Conservation (phyloP, 768 basidiomycete genomes). For the Russula brevipes region DNA sequence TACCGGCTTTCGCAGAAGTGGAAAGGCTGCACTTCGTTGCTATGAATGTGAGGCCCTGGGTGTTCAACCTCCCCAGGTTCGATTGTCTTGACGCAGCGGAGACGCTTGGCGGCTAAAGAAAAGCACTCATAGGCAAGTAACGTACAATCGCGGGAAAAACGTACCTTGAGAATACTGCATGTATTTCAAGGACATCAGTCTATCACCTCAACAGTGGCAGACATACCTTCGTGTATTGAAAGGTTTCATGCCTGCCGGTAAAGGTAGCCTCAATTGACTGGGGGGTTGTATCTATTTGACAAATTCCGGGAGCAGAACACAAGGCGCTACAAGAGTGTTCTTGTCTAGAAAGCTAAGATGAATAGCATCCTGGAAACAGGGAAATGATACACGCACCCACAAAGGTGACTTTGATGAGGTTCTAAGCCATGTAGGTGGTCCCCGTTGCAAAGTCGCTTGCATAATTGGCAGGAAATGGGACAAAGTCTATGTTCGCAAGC, state of each 20-base stretch:
- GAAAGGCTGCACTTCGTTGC: conserved; percentile 39
- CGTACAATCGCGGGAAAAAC: background rate
- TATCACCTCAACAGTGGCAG: background rate
- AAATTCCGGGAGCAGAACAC: conserved; percentile 47
- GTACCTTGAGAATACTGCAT: conserved; percentile 52
- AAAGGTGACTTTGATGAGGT: conserved; percentile 43
- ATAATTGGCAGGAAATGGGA: conserved; percentile 50
- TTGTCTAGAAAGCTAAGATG: conserved; percentile 36
- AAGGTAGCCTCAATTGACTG: conserved; percentile 60
- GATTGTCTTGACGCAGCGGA: conserved; percentile 46
- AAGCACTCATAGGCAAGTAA: background rate
- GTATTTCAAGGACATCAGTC: too few species aligned
- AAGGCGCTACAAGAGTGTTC: conserved; percentile 43
- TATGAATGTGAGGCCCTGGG: conserved; percentile 48
- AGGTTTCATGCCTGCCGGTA: conserved; percentile 53
- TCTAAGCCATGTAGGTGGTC: conserved; percentile 50
- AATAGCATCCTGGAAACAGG: background rate
- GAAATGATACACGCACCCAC: conserved; percentile 42
- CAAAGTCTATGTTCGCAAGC: conserved; percentile 50
- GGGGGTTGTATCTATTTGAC: conserved; percentile 55
- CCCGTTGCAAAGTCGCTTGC: conserved; percentile 47
- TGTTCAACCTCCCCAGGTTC: conserved; percentile 41
- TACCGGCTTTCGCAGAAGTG: conserved; percentile 53
- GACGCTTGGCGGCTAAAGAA: conserved; percentile 44
- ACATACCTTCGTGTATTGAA: conserved; percentile 61